Conservation (phyloP, 2,329 filamentous ascomycete species). For the Ophiostoma fasciatum region DNA sequence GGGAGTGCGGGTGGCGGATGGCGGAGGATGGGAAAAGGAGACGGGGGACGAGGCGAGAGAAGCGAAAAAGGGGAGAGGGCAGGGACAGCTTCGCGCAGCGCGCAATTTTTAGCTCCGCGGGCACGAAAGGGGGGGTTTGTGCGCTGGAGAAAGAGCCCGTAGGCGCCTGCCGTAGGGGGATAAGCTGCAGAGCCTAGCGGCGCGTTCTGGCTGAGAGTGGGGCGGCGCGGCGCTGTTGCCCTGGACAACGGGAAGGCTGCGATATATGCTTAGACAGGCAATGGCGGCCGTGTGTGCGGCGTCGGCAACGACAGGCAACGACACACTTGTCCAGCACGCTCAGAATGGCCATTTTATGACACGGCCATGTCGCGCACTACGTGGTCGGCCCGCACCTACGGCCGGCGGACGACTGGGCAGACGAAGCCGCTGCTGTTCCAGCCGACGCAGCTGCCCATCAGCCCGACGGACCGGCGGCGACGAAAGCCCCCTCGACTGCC, state of each 20-base stretch:
- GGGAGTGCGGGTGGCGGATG: conserved; percentile 1
- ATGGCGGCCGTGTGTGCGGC: too few relatives aligned
- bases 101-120: too few relatives aligned
- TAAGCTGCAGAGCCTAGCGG: too few relatives aligned
- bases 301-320: background rate
- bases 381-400: conserved; percentile 32
- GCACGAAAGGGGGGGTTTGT: too few relatives aligned
- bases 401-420: conserved; percentile 29
- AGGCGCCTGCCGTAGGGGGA: too few relatives aligned
- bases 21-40: background rate
- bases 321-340: background rate
- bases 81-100: too few relatives aligned
- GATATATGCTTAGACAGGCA: too few relatives aligned
- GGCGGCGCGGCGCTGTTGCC: too few relatives aligned
- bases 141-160: too few relatives aligned
- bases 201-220: too few relatives aligned
- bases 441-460: conserved; percentile 35
- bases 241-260: background rate
- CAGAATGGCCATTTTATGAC: conserved; percentile 5
- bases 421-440: conserved; percentile 34
- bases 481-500: conserved; percentile 11
- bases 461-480: conserved; percentile 24
- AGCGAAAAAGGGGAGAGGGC: background rate
- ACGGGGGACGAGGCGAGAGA: too few relatives aligned
- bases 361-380: conserved; percentile 30